Percentiles rank a stretch among this genome's conserved stretches.
Evolutionary conservation across 768 basidiomycete species (phyloP).

Genomic region (Tulasnella sp.): DNA sequence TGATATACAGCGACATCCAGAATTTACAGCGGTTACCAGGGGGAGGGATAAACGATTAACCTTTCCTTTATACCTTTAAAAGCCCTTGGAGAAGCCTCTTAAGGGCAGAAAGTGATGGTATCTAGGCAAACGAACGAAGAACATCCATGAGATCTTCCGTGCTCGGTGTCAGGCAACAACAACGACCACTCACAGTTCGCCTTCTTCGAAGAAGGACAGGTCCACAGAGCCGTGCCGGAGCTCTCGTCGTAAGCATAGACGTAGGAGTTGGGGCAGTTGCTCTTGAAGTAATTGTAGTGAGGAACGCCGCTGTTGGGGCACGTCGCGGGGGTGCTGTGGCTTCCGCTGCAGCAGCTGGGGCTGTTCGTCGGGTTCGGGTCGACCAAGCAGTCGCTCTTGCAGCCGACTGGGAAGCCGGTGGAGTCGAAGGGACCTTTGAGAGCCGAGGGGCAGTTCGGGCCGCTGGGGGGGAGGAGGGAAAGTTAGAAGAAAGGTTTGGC

Average conservation of each 20-base stretch:
- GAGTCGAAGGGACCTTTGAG: slow-evolving; percentile 25
- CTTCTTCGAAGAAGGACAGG: slow-evolving; percentile 4
- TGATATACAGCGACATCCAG: no score
- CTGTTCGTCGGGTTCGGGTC: slow-evolving; percentile 29
- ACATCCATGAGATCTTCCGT: neutral
- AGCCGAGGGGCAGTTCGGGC: neutral
- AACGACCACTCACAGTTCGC: slow-evolving; percentile 20
- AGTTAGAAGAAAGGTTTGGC: neutral
- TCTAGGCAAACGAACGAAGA: slow-evolving; percentile 2
- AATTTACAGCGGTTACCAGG: no score
- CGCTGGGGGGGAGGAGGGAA: neutral
- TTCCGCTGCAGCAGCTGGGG: slow-evolving; percentile 31
- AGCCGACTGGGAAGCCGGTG: slow-evolving; percentile 31
- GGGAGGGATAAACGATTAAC: neutral
- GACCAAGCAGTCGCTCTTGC: slow-evolving; percentile 31
- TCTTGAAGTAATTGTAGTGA: slow-evolving; percentile 30
- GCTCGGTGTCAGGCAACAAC: neutral
- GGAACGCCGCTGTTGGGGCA: slow-evolving; percentile 29
- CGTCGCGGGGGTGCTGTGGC: slow-evolving; percentile 29
- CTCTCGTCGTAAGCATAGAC: slow-evolving; percentile 29
- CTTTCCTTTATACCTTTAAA: neutral
- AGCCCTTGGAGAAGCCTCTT: neutral
- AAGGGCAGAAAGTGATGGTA: slow-evolving; percentile 29
- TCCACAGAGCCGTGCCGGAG: slow-evolving; percentile 28
- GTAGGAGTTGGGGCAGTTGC: slow-evolving; percentile 26